Evolutionary conservation across 225 moss, liverwort and hornwort genomes (phyloP).

Genomic region (Pseudoscleropodium purum): DNA sequence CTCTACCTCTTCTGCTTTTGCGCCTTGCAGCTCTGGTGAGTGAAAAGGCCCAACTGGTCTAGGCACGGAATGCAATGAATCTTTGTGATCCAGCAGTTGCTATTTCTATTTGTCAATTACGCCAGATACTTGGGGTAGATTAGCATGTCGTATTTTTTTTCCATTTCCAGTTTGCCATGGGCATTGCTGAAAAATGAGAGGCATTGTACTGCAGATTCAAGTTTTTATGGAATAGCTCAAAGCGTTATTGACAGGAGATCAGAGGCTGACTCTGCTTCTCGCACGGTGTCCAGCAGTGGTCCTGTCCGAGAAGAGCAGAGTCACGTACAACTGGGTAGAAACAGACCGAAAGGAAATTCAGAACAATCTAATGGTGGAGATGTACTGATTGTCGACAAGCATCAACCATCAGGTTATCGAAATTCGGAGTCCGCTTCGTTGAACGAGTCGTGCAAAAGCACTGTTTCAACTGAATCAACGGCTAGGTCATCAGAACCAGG

Average conservation of each 20-base stretch:
- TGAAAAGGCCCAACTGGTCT: background rate
- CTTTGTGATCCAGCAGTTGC: background rate
- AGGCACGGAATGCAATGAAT: background rate
- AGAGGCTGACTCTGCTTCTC: background rate
- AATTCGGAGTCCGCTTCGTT: background rate
- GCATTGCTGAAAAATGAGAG: background rate
- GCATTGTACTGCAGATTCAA: slow-evolving; percentile 26
- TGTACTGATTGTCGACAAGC: background rate
- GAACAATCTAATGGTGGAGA: background rate
- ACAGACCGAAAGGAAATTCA: background rate
- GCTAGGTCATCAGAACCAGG: background rate
- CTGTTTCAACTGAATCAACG: background rate
- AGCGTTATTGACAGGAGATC: background rate
- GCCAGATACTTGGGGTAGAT: background rate
- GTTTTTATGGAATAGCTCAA: background rate
- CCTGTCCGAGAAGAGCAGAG: background rate
- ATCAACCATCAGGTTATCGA: background rate
- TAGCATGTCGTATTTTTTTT: background rate
- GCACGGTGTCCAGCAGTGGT: background rate
- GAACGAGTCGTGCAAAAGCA: background rate
- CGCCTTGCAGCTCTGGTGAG: slow-evolving; percentile 12
- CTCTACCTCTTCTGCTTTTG: background rate
- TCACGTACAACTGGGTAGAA: background rate
- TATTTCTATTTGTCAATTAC: background rate
- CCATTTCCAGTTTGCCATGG: background rate